Percentiles rank a stretch among this genome's conserved stretches.
Conservation (phyloP, 2,329 filamentous ascomycete species). For the Chaetomium strumarium region DNA sequence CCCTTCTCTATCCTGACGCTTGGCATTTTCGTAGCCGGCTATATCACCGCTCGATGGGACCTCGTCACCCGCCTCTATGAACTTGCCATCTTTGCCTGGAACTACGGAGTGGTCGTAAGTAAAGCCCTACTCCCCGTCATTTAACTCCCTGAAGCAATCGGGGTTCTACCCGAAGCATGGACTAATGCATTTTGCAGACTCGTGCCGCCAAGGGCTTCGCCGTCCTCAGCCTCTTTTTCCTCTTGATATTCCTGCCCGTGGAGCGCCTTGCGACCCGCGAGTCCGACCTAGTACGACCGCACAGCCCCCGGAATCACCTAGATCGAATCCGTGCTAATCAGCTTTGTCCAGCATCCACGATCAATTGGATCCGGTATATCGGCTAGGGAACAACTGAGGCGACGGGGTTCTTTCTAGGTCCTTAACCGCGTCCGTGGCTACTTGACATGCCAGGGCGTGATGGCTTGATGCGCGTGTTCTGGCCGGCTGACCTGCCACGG, state of each 20-base stretch:
- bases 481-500: conserved; percentile 78
- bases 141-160: not conserved
- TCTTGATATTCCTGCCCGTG: conserved; percentile 76
- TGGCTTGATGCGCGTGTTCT: conserved; percentile 97
- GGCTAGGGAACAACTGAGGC: conserved; percentile 87
- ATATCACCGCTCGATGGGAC: conserved; percentile 99
- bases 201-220: conserved; percentile 81
- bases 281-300: conserved; percentile 63
- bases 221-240: conserved; percentile 76
- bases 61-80: conserved; percentile 96
- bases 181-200: conserved; percentile 46
- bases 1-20: conserved; percentile 93
- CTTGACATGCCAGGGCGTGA: conserved; percentile 64
- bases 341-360: conserved; percentile 65
- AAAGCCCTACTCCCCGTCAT: conserved; percentile 18
- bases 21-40: conserved; percentile 98
- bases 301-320: conserved; percentile 12
- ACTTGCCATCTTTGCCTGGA: conserved; percentile 93
- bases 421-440: conserved; percentile 27
- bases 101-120: conserved; percentile 94
- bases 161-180: conserved; percentile 6
- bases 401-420: conserved; percentile 84
- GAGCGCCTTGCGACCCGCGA: conserved; percentile 77
- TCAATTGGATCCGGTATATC: conserved; percentile 75
- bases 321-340: conserved; percentile 22